These are phyloP conservation scores for Colletotrichum sp. DNA, from an alignment of 2,329 filamentous ascomycete genomes.

Conservation along the genomic window DNA sequence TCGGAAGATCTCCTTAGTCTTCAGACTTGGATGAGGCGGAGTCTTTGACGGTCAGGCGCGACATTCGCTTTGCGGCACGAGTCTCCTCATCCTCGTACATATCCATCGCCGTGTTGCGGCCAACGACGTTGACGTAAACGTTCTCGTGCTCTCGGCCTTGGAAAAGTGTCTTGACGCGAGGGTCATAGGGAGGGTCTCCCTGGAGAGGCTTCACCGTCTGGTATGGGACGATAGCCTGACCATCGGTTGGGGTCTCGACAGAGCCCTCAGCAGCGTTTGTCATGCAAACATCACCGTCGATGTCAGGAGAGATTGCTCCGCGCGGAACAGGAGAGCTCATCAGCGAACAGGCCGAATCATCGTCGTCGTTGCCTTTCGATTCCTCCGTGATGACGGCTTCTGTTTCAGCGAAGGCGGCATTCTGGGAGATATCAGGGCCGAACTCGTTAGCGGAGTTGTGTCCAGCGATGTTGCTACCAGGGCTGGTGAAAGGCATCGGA, in stretches of 20 bases:
- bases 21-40: neutral
- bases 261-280: neutral
- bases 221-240: neutral
- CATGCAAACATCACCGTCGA: neutral
- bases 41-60: neutral
- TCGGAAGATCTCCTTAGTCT: neutral
- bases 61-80: neutral
- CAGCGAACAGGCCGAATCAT: neutral
- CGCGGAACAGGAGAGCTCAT: neutral
- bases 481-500: neutral
- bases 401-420: neutral
- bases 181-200: slow-evolving; percentile 21
- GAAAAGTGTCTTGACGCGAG: slow-evolving; percentile 25
- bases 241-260: neutral
- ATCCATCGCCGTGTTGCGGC: slow-evolving; percentile 29
- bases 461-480: neutral
- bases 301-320: neutral
- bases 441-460: neutral
- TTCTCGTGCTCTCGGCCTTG: slow-evolving; percentile 12
- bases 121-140: slow-evolving; percentile 23
- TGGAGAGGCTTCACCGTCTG: slow-evolving; percentile 22
- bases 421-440: neutral
- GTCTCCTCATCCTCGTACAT: slow-evolving; percentile 26
- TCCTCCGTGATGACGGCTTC: neutral
- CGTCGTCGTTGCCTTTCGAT: neutral